Evolutionary conservation across 768 basidiomycete species (phyloP).

Genomic region (Rhizopogon vesiculosus): DNA sequence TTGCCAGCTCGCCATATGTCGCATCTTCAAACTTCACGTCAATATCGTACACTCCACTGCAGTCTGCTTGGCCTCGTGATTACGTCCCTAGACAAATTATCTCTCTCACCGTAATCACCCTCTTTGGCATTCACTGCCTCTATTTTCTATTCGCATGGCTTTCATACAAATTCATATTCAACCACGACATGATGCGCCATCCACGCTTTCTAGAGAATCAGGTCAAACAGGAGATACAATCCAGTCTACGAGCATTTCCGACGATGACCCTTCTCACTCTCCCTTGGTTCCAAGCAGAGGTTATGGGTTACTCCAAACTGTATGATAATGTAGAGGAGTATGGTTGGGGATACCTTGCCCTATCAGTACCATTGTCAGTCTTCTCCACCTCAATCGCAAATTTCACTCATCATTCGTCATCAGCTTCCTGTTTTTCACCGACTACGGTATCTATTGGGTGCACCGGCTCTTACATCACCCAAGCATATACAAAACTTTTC

Average conservation of each 20-base stretch:
- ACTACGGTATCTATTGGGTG: slow-evolving; percentile 95
- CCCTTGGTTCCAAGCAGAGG: slow-evolving; percentile 93
- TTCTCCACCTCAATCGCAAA: not conserved
- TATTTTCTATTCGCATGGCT: slow-evolving; percentile 88
- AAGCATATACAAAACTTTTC: slow-evolving; percentile 79
- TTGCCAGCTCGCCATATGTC: slow-evolving; percentile 32
- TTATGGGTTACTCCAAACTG: slow-evolving; percentile 74
- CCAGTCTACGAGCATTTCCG: slow-evolving; percentile 75
- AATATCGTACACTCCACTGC: slow-evolving; percentile 24
- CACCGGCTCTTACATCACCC: slow-evolving; percentile 89
- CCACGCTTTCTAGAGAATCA: slow-evolving; percentile 92
- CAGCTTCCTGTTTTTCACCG: slow-evolving; percentile 83
- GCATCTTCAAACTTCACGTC: slow-evolving; percentile 35
- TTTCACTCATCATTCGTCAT: not conserved
- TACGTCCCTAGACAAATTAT: slow-evolving; percentile 74
- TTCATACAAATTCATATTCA: slow-evolving; percentile 86
- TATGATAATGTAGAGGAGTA: slow-evolving; percentile 80
- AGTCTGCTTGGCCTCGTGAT: slow-evolving; percentile 84
- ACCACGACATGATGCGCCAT: slow-evolving; percentile 93
- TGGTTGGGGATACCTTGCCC: slow-evolving; percentile 66
- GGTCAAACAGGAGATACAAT: slow-evolving; percentile 71
- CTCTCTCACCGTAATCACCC: slow-evolving; percentile 67
- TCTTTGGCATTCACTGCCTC: slow-evolving; percentile 76
- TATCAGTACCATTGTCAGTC: slow-evolving; percentile 67
- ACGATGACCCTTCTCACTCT: slow-evolving; percentile 78